Evolutionary conservation across 805 yeast genomes (phyloP), one percentile per base, ranked within the genome.

Genomic region (Candida ponderosae): DNA sequence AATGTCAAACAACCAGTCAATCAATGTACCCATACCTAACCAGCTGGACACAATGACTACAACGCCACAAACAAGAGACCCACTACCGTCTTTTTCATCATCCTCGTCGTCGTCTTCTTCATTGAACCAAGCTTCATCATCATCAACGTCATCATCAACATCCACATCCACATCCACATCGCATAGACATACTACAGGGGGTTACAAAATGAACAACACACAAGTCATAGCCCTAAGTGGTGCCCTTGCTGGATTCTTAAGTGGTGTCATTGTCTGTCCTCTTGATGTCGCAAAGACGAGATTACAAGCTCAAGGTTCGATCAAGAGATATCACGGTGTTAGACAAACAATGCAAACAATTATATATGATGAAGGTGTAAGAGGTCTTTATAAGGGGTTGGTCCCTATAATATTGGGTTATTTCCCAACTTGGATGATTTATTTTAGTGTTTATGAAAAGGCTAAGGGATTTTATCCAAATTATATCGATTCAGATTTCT

Each of bases 361-460:
- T 16, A 61, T 76, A 40, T 57, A 60, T 29, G 90, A 88, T 39
- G 97, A 89, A 61, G 96, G 97, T 9, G 49, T 77, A 2, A 60
- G 74, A 30, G 97, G 97, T 0, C 66, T 93, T 13, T 93, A 93
- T 56, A 66, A 95, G 43, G 98, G 98, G 5, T 62, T 93, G 18
- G 81, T 81, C 2, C 97, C 98, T n/a, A 87, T 90, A 29, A 73
- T 90, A 1, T 60, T 90, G 35, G 98, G 98, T 0, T 93, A 93
- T 59, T 78, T 93, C 50, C 98, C 98, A 14, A 87, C 97, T 0
- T 93, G 98, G 98, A 88, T 88, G 70, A 84, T 93, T 33, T 93
- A 93, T 57, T 93, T 93, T 61, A 73, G 90, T 7, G 83, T 88
- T 24, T 93, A 93, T 58, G 97, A 90, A 54, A 64, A 72, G 39